Evolutionary conservation across 306 rosid species (phyloP).

Genomic region (Corylus americana): DNA sequence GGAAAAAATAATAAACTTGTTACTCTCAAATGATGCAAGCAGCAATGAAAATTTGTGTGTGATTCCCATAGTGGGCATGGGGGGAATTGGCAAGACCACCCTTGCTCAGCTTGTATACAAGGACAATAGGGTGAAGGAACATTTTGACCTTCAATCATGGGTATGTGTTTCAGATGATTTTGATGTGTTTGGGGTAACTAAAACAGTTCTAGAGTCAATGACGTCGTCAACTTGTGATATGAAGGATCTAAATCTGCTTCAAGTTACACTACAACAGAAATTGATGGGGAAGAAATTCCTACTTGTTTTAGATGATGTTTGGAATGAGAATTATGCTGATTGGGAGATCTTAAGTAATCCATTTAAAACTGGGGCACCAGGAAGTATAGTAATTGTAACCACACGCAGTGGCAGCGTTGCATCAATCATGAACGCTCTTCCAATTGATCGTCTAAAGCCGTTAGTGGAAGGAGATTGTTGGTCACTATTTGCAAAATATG

Average conservation of each 20-base stretch:
- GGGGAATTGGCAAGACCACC: background rate
- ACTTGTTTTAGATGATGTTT: slow-evolving; percentile 31
- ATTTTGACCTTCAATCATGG: background rate
- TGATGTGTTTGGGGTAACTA: background rate
- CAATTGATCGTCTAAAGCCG: background rate
- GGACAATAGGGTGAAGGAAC: background rate
- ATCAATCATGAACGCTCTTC: background rate
- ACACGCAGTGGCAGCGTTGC: slow-evolving; percentile 18
- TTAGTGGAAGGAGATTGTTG: slow-evolving; percentile 25
- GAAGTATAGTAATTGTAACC: slow-evolving; percentile 20
- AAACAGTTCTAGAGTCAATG: background rate
- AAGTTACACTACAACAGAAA: background rate
- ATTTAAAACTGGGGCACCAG: slow-evolving; percentile 5
- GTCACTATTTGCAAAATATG: slow-evolving; percentile 22
- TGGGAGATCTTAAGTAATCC: slow-evolving; percentile 6
- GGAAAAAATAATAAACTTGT: background rate
- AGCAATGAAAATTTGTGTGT: background rate
- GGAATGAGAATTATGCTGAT: slow-evolving; percentile 16
- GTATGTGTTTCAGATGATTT: background rate
- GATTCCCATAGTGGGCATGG: background rate
- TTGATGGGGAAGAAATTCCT: slow-evolving; percentile 12
- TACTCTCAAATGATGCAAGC: background rate
- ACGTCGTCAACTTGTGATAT: no score
- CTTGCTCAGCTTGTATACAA: background rate
- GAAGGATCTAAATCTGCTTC: background rate